Conservation (phyloP, 139 green algal genomes). For the Tetraselmis striata region DNA sequence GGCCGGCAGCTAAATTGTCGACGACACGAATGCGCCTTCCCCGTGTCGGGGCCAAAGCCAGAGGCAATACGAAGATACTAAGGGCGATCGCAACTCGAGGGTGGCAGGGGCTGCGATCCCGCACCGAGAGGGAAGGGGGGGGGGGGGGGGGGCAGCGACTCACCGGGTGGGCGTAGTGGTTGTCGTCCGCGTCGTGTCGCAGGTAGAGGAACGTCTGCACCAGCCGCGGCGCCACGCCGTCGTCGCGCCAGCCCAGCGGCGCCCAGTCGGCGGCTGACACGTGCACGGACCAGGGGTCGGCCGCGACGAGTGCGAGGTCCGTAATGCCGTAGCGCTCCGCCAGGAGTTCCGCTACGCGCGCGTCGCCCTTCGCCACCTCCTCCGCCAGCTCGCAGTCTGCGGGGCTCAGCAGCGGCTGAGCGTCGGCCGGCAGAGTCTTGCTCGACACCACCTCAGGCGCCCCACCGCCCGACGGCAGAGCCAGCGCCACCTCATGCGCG, state of each 20-base stretch:
- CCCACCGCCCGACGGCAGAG: neutral
- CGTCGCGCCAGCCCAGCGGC: neutral
- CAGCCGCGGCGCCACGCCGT: constrained; percentile 23
- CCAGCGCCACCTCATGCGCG: neutral
- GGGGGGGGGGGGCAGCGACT: neutral
- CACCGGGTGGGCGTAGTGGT: constrained; percentile 74
- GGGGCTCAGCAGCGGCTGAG: constrained; percentile 58
- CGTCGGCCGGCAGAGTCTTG: constrained; percentile 45
- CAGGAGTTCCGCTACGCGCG: constrained; percentile 30
- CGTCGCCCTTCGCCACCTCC: constrained; percentile 24
- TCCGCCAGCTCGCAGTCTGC: constrained; percentile 64
- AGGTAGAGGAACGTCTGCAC: constrained; percentile 71
- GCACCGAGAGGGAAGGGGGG: no score
- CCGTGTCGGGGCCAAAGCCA: no score
- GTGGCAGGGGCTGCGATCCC: no score
- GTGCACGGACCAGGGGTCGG: constrained; percentile 61
- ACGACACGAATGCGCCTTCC: no score
- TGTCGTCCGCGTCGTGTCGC: constrained; percentile 46
- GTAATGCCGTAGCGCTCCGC: constrained; percentile 57
- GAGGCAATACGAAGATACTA: no score
- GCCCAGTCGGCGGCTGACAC: constrained; percentile 18
- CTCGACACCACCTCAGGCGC: constrained; percentile 1
- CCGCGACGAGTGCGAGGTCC: constrained; percentile 46
- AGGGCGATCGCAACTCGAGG: no score
- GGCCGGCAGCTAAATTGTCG: no score